Conservation (phyloP, 192 early-diverging fungal genomes). For the Obelidium mucronatum region DNA sequence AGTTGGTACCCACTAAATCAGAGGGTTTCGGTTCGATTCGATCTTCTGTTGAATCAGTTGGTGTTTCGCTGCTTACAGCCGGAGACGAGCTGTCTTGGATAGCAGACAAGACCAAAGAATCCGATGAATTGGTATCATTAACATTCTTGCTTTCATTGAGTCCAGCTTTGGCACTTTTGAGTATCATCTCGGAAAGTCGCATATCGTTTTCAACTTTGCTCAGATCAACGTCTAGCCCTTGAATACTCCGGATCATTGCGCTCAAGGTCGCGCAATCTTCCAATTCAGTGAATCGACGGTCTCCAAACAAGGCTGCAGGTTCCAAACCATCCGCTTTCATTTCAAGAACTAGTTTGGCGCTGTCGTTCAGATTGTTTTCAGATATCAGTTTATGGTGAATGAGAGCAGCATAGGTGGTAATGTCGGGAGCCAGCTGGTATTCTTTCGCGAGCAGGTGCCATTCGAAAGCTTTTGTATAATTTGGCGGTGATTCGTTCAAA, state of each 20-base stretch:
- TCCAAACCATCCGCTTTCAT: constrained; percentile 25
- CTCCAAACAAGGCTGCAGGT: constrained; percentile 25
- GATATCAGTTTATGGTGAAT: constrained; percentile 71
- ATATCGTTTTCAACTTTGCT: constrained; percentile 29
- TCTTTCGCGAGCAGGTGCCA: constrained; percentile 72
- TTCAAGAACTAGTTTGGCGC: constrained; percentile 68
- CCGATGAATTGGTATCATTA: background rate
- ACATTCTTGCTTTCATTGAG: background rate
- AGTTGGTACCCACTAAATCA: constrained; percentile 54
- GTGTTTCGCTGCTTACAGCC: background rate
- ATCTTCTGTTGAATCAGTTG: background rate
- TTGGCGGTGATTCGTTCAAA: constrained; percentile 54
- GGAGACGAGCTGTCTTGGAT: background rate
- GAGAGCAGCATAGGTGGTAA: constrained; percentile 79
- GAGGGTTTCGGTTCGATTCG: background rate
- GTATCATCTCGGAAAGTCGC: constrained; percentile 7
- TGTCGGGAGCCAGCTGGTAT: constrained; percentile 66
- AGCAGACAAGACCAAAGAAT: constrained; percentile 18
- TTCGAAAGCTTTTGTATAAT: constrained; percentile 57
- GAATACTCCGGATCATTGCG: constrained; percentile 38
- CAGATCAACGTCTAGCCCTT: constrained; percentile 38
- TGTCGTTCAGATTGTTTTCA: constrained; percentile 36
- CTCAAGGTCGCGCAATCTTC: constrained; percentile 41
- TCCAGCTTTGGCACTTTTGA: constrained; percentile 35
- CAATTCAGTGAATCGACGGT: constrained; percentile 34